A percentile compares a stretch with the other conserved stretches of the same genome.
These are phyloP conservation scores for Melampsora larici-populina DNA, from an alignment of 1,284 basidiomycete species.

Conservation along the genomic window DNA sequence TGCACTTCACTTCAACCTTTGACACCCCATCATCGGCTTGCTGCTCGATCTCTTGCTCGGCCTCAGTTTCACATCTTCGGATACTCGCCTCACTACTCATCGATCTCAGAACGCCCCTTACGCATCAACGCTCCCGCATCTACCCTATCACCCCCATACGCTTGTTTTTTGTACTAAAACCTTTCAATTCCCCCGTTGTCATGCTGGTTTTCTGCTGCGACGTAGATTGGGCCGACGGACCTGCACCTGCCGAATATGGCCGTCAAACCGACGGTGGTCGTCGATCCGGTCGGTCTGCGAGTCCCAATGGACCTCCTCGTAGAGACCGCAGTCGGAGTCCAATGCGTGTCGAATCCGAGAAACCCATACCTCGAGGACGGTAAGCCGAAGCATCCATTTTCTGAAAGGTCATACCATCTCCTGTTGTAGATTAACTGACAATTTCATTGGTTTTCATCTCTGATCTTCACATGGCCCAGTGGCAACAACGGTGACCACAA, in stretches of 20 bases:
- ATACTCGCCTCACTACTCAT: background rate
- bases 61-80: conserved; percentile 1
- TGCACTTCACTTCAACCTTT: background rate
- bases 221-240: conserved; percentile 21
- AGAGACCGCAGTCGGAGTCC: conserved; percentile 12
- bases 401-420: background rate
- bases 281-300: background rate
- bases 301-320: background rate
- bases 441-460: background rate
- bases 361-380: conserved; percentile 1
- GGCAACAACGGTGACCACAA: conserved; percentile 61
- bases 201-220: background rate
- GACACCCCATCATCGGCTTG: background rate
- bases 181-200: background rate
- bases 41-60: background rate
- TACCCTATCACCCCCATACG: background rate
- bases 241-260: background rate
- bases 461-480: conserved; percentile 43
- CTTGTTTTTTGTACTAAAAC: background rate
- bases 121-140: no score
- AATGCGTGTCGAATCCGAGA: conserved; percentile 7
- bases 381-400: background rate
- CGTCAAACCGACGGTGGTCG: background rate
- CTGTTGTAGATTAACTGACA: background rate
- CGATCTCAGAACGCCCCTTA: no score